Evolutionary conservation across 306 rosid genomes (phyloP), one percentile per base, ranked within the genome.

Genomic region (Rosa chinensis): DNA sequence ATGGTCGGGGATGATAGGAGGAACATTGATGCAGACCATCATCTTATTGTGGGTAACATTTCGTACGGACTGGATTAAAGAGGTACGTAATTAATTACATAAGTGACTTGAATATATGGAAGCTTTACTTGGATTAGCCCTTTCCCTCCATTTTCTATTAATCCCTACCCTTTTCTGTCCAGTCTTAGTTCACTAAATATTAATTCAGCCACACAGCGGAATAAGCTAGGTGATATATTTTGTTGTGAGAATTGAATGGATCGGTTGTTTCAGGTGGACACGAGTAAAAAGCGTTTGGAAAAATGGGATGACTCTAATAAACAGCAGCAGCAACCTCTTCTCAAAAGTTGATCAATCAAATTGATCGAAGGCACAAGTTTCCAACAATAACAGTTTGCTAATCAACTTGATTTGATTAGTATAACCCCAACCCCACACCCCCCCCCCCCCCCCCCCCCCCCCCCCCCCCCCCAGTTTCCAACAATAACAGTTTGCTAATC

Each of bases 1-100:
- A 72, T 92, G 97, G 97, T 75, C 89, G 0, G 97, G 96, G n/a
- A 90, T 92, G 97, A 90, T 92, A 10, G 92, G 97, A 7, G 97
- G 96, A 70, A 88, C 91, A 9, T 0, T 85, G 75, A 66, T 85
- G 89, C 97, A 92, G 66, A 92, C 97, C 3, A 0, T 87, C 44
- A 87, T 92, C 78, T 63, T 92, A 66, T 14, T 87, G 37, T 92
- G 95, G 92, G 76, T 89, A 69, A 89, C 92, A 44, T 77, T 84
- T 62, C 88, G 92, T 25, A 85, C 97, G 3, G 92, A 92, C 71
- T 92, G 97, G 97, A 5, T 77, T 20, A 63, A 82, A 76, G 97
- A 92, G 91, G 97, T 89, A n/a, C n/a, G n/a, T n/a, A 81, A 78
- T 0, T 12, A 58, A 17, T 7, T 6, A 10, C 52, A 6, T 10